Conservation (phyloP, 805 yeast species). For the Hanseniaspora jakobsenii region DNA sequence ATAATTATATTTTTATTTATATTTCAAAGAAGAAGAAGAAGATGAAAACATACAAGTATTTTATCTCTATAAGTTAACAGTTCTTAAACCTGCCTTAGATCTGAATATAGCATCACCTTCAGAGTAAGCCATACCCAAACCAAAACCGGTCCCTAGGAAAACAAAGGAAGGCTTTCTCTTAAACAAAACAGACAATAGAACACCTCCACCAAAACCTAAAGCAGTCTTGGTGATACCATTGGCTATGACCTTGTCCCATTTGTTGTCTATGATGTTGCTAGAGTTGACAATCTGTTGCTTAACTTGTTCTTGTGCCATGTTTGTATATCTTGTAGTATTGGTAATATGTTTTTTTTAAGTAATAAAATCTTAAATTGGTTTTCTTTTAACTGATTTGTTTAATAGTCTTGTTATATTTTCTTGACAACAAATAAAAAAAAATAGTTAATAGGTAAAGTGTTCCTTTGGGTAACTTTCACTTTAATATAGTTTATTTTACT, state of each 20-base stretch:
- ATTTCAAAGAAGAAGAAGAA: too few relatives aligned
- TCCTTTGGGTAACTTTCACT: too few relatives aligned
- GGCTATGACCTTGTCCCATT: slow-evolving; percentile 94
- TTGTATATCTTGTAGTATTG: slow-evolving; percentile 1
- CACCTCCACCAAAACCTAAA: slow-evolving; percentile 92
- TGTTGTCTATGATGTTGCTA: slow-evolving; percentile 50
- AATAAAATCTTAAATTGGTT: too few relatives aligned
- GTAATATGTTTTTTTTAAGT: too few relatives aligned
- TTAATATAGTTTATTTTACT: too few relatives aligned
- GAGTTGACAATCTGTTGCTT: slow-evolving; percentile 33
- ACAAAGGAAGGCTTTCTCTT: slow-evolving; percentile 95
- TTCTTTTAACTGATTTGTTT: too few relatives aligned
- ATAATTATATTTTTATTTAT: too few relatives aligned
- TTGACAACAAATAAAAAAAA: too few relatives aligned
- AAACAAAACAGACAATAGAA: slow-evolving; percentile 79
- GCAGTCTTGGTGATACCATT: slow-evolving; percentile 91
- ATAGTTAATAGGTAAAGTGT: too few relatives aligned
- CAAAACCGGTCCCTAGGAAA: slow-evolving; percentile 94
- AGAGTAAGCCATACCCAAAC: slow-evolving; percentile 93
- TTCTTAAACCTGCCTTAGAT: slow-evolving; percentile 64
- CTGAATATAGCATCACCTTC: slow-evolving; percentile 98
- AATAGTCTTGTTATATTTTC: too few relatives aligned
- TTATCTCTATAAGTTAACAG: slow-evolving; percentile 48
- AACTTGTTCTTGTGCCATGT: slow-evolving; percentile 21
- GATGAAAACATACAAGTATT: too few relatives aligned